phyloP scores from a whole-genome alignment of 148 eudicot species.

The Limonium bicolor region DNA sequence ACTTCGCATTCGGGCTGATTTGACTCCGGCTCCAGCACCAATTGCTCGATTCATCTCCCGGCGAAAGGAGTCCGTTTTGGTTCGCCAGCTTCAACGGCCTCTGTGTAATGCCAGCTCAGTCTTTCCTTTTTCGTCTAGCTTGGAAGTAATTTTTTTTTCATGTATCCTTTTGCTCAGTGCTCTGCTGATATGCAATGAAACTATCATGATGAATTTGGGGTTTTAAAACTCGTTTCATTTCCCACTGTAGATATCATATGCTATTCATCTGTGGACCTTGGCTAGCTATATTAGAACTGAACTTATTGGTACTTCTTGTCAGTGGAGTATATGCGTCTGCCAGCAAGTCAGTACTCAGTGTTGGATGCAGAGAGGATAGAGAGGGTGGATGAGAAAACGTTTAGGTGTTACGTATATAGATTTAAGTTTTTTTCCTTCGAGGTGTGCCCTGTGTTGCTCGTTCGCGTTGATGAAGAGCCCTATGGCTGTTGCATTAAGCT shows the following conservation, averaged over 20 bases:
- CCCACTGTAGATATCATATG: no score
- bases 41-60: constrained; percentile 61
- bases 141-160: not conserved
- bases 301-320: not conserved
- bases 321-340: constrained; percentile 90
- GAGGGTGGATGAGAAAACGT: constrained; percentile 66
- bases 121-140: not conserved
- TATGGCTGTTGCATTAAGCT: constrained; percentile 70
- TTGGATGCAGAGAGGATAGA: constrained; percentile 89
- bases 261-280: not conserved
- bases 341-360: constrained; percentile 93
- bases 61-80: constrained; percentile 37
- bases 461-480: constrained; percentile 61
- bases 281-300: not conserved
- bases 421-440: constrained; percentile 79
- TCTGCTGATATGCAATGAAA: no score
- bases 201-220: not conserved
- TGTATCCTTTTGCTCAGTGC: not conserved
- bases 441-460: constrained; percentile 85
- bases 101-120: no score
- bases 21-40: no score
- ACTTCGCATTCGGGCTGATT: constrained; percentile 29
- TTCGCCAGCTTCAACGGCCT: constrained; percentile 53
- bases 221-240: no score
- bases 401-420: constrained; percentile 66